Percentiles rank a stretch among this genome's conserved stretches.
These are phyloP conservation scores for Pseudoneurospora amorphoporcata DNA, from an alignment of 495 filamentous ascomycete species.

Conservation along the genomic window DNA sequence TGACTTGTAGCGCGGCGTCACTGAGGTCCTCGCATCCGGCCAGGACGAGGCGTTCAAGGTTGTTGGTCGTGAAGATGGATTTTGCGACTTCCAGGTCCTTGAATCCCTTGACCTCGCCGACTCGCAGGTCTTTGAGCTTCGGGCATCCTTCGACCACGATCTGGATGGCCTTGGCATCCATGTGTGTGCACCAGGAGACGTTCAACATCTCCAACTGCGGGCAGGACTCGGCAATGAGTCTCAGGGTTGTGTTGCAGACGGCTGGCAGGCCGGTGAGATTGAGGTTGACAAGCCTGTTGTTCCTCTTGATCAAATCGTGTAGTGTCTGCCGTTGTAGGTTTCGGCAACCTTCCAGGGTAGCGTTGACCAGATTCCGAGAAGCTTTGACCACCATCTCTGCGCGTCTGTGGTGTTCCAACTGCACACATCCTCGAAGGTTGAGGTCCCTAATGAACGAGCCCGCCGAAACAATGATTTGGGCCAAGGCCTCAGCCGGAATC, in stretches of 20 bases:
- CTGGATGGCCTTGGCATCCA: slow-evolving; percentile 73
- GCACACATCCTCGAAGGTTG: slow-evolving; percentile 54
- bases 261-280: slow-evolving; percentile 73
- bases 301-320: slow-evolving; percentile 69
- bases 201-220: slow-evolving; percentile 73
- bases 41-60: slow-evolving; percentile 67
- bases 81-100: slow-evolving; percentile 57
- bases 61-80: slow-evolving; percentile 69
- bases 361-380: slow-evolving; percentile 78
- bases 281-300: slow-evolving; percentile 65
- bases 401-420: slow-evolving; percentile 68
- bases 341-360: slow-evolving; percentile 78
- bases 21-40: slow-evolving; percentile 65
- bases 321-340: slow-evolving; percentile 68
- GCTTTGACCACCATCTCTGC: slow-evolving; percentile 64
- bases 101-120: slow-evolving; percentile 74
- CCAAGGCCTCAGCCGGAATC: slow-evolving; percentile 72
- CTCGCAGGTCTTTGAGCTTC: slow-evolving; percentile 67
- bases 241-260: slow-evolving; percentile 78
- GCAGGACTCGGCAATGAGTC: slow-evolving; percentile 76
- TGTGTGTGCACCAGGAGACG: slow-evolving; percentile 80
- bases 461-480: slow-evolving; percentile 73
- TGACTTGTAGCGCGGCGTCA: slow-evolving; percentile 57
- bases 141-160: slow-evolving; percentile 62
- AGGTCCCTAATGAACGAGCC: slow-evolving; percentile 87